These are phyloP conservation scores for Talaromyces marneffei DNA, from an alignment of 2,329 filamentous ascomycete genomes.

Conservation along the genomic window DNA sequence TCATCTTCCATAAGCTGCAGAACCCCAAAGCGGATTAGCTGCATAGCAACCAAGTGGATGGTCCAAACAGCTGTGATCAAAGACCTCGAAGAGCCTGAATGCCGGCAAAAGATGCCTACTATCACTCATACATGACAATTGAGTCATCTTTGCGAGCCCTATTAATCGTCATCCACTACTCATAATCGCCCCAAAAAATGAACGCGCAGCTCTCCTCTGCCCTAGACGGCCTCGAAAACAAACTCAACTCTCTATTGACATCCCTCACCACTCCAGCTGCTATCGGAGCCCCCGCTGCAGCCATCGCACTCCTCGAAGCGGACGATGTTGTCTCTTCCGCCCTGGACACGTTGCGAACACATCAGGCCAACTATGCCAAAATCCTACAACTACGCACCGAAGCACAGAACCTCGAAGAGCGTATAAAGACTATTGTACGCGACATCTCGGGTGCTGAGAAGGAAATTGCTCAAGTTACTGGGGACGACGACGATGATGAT, in stretches of 20 bases:
- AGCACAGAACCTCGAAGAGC: conserved; percentile 35
- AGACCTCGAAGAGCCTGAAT: neutral
- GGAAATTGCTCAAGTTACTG: conserved; percentile 32
- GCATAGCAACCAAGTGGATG: neutral
- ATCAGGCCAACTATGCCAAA: conserved; percentile 41
- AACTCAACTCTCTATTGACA: conserved; percentile 37
- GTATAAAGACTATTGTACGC: conserved; percentile 38
- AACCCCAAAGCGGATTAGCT: neutral
- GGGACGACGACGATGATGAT: conserved; percentile 22
- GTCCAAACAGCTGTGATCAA: neutral
- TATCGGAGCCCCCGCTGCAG: conserved; percentile 37
- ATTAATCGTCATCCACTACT: neutral
- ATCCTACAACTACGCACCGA: conserved; percentile 39
- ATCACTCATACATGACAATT: neutral
- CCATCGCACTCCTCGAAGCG: conserved; percentile 35
- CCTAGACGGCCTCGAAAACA: conserved; percentile 38
- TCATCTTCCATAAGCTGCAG: neutral
- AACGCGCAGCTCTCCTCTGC: conserved; percentile 34
- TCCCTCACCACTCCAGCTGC: conserved; percentile 41
- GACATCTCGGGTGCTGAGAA: conserved; percentile 36
- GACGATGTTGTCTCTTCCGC: conserved; percentile 39
- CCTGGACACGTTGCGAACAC: conserved; percentile 37
- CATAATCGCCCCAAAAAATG: conserved; percentile 26
- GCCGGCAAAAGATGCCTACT: neutral
- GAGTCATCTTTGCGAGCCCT: neutral